Percentiles rank a stretch among this genome's conserved stretches.
phyloP scores from a whole-genome alignment of 2,329 filamentous ascomycete genomes.

The Aspergillus japonicus region DNA sequence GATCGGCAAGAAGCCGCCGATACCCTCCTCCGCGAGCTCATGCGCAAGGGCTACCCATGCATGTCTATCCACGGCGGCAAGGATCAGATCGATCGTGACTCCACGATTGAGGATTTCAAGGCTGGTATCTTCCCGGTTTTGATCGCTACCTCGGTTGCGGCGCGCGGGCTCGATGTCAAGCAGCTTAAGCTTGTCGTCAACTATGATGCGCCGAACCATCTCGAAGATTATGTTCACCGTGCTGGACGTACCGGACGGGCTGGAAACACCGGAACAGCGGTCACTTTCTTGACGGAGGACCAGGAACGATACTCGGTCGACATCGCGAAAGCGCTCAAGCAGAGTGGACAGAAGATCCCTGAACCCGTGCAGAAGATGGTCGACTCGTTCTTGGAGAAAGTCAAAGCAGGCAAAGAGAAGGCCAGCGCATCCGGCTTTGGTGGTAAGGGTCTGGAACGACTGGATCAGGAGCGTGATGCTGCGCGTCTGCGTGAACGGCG shows the following conservation, averaged over 20 bases:
- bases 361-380: conserved; percentile 62
- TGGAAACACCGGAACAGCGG: conserved; percentile 89
- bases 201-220: conserved; percentile 87
- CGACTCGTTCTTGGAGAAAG: conserved; percentile 77
- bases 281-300: conserved; percentile 88
- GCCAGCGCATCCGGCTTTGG: conserved; percentile 82
- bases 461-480: conserved; percentile 87
- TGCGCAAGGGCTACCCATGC: conserved; percentile 83
- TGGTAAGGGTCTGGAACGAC: conserved; percentile 86
- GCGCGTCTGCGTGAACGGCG: conserved; percentile 83
- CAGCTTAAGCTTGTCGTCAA: conserved; percentile 95
- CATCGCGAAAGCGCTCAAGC: conserved; percentile 85
- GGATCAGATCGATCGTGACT: conserved; percentile 89
- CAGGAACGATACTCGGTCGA: conserved; percentile 89
- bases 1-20: conserved; percentile 90
- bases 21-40: conserved; percentile 71
- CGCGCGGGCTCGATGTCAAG: conserved; percentile 92
- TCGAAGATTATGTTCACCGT: conserved; percentile 95
- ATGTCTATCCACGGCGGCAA: conserved; percentile 94
- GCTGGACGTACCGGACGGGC: conserved; percentile 91
- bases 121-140: conserved; percentile 84
- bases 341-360: conserved; percentile 82
- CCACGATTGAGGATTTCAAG: conserved; percentile 91
- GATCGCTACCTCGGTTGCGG: conserved; percentile 92
- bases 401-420: conserved; percentile 89